Conservation (phyloP, 192 early-diverging fungal species). For the Phycomyces nitens region DNA sequence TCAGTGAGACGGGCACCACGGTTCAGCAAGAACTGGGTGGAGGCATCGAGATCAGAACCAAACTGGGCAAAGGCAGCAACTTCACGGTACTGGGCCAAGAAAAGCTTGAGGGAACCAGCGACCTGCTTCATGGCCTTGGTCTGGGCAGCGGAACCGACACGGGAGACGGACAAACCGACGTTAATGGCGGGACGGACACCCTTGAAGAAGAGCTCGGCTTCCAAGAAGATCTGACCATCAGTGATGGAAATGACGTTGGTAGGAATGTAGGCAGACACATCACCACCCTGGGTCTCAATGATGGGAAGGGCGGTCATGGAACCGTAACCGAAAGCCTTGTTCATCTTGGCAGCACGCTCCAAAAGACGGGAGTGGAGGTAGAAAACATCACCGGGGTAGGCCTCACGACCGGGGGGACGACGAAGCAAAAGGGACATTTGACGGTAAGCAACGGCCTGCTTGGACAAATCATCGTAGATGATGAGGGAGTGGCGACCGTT, state of each 20-base stretch:
- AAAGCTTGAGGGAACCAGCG: constrained; percentile 98
- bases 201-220: constrained; percentile 99
- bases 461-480: constrained; percentile 99
- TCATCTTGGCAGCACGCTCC: constrained; percentile 99
- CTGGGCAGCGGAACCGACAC: constrained; percentile 99
- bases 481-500: constrained; percentile 97
- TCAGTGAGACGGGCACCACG: constrained; percentile 99
- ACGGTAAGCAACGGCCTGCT: constrained; percentile 99
- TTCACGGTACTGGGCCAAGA: constrained; percentile 99
- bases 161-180: constrained; percentile 99
- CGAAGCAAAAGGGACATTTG: constrained; percentile 98
- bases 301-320: constrained; percentile 98
- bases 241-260: constrained; percentile 99
- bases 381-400: constrained; percentile 99
- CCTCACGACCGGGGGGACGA: constrained; percentile 99
- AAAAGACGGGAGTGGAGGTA: constrained; percentile 98
- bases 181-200: constrained; percentile 99
- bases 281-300: constrained; percentile 99
- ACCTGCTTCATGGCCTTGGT: constrained; percentile 99
- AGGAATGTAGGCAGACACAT: constrained; percentile 99
- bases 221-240: constrained; percentile 99
- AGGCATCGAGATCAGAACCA: constrained; percentile 99
- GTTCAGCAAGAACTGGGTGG: constrained; percentile 98
- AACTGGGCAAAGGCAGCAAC: constrained; percentile 99
- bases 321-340: constrained; percentile 89